Conservation (phyloP, 352 stramenopile genomes). For the Phytopythium helicoides region DNA sequence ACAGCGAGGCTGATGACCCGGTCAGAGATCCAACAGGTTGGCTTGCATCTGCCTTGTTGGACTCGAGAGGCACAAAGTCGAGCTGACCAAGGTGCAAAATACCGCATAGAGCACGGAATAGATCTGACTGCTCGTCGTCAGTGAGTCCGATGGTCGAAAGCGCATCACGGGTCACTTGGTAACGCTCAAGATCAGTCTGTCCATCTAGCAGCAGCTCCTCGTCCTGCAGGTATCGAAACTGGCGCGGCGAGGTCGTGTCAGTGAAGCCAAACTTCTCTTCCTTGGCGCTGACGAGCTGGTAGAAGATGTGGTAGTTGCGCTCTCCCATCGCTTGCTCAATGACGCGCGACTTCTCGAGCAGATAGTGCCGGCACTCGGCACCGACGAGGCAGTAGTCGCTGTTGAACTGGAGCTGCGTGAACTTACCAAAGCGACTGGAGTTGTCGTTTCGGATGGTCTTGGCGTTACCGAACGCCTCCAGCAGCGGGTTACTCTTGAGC, state of each 20-base stretch:
- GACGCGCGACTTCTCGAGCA: constrained; percentile 97
- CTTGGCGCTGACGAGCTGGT: constrained; percentile 86
- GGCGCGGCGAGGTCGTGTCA: constrained; percentile 30
- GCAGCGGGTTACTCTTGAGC: constrained; percentile 87
- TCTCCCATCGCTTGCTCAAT: constrained; percentile 88
- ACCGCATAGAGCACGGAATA: constrained; percentile 68
- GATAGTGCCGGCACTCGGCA: constrained; percentile 90
- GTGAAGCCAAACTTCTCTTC: constrained; percentile 57
- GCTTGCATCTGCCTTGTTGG: constrained; percentile 73
- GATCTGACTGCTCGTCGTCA: constrained; percentile 64
- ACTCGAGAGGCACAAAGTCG: constrained; percentile 73
- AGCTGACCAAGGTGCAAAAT: constrained; percentile 83
- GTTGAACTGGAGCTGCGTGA: constrained; percentile 94
- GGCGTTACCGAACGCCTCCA: constrained; percentile 91
- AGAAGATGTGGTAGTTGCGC: constrained; percentile 99
- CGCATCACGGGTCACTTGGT: constrained; percentile 78
- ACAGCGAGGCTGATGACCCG: constrained; percentile 8
- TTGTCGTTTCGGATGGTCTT: constrained; percentile 95
- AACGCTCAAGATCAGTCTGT: constrained; percentile 65
- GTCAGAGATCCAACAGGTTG: constrained; percentile 56
- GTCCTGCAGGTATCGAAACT: constrained; percentile 79
- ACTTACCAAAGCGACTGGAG: constrained; percentile 95
- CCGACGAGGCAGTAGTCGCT: constrained; percentile 82
- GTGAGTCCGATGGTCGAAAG: constrained; percentile 76
- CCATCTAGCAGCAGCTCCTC: constrained; percentile 70